Conservation (phyloP, 768 basidiomycete species). For the Galerina marginata region DNA sequence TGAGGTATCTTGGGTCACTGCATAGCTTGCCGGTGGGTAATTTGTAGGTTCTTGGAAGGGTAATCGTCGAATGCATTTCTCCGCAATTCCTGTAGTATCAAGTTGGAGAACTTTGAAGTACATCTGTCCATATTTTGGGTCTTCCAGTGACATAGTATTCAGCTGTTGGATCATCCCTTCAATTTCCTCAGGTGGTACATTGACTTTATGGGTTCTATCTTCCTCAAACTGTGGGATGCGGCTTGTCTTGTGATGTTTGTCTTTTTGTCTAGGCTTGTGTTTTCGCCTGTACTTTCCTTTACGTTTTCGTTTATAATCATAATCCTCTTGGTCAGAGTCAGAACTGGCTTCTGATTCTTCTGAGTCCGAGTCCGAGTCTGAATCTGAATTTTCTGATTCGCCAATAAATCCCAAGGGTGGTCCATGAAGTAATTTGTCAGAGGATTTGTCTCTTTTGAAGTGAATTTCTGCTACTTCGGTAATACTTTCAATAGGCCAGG, state of each 20-base stretch:
- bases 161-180: no score
- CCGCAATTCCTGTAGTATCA: no score
- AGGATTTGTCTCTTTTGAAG: constrained; percentile 16
- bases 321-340: not conserved
- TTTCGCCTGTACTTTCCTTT: not conserved
- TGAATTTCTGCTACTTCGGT: constrained; percentile 7
- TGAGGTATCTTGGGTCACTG: no score
- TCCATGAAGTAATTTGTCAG: not conserved
- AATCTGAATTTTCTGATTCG: not conserved
- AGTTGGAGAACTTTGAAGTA: no score
- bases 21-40: no score
- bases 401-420: not conserved
- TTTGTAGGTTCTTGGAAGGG: no score
- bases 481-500: not conserved
- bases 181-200: no score
- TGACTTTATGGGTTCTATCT: no score
- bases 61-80: no score
- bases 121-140: no score
- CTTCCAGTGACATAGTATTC: no score
- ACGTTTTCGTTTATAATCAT: not conserved
- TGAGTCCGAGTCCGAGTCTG: constrained; percentile 1
- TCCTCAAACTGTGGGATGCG: not conserved
- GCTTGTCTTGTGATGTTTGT: not conserved
- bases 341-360: not conserved
- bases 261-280: not conserved